Evolutionary conservation across 2,329 filamentous ascomycete species (phyloP).

Genomic region (Aspergillus brasiliensis): DNA sequence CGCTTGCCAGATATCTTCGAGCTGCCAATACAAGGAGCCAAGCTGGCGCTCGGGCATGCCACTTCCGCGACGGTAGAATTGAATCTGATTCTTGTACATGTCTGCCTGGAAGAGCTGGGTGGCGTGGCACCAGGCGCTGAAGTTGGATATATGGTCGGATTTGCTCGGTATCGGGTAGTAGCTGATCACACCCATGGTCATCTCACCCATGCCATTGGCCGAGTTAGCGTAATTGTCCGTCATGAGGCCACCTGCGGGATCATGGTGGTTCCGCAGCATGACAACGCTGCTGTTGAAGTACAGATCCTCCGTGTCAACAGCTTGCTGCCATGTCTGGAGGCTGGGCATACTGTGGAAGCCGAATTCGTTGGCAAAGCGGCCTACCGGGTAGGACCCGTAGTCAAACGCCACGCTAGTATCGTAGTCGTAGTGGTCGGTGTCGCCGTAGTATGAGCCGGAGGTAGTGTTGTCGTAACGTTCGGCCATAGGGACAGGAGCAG

Average conservation of each 20-base stretch:
- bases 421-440: constrained; percentile 66
- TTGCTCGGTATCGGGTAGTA: constrained; percentile 63
- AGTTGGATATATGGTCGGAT: constrained; percentile 57
- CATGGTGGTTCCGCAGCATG: constrained; percentile 62
- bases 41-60: constrained; percentile 61
- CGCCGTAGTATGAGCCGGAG: constrained; percentile 58
- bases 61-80: constrained; percentile 63
- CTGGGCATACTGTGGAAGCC: constrained; percentile 66
- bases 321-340: constrained; percentile 60
- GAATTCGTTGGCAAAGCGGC: constrained; percentile 65
- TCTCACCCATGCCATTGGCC: constrained; percentile 51
- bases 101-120: constrained; percentile 68
- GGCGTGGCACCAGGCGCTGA: constrained; percentile 62
- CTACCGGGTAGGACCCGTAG: constrained; percentile 57
- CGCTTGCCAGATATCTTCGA: constrained; percentile 67
- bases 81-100: constrained; percentile 62
- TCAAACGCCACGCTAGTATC: constrained; percentile 56
- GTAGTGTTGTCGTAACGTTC: constrained; percentile 60
- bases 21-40: constrained; percentile 65
- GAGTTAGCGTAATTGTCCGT: constrained; percentile 48
- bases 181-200: constrained; percentile 57
- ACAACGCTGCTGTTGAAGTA: constrained; percentile 61
- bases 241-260: constrained; percentile 53
- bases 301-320: constrained; percentile 54
- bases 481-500: constrained; percentile 54